These are phyloP conservation scores for Penicillium psychrosexuale DNA, from an alignment of 2,329 filamentous ascomycete species.

Conservation along the genomic window DNA sequence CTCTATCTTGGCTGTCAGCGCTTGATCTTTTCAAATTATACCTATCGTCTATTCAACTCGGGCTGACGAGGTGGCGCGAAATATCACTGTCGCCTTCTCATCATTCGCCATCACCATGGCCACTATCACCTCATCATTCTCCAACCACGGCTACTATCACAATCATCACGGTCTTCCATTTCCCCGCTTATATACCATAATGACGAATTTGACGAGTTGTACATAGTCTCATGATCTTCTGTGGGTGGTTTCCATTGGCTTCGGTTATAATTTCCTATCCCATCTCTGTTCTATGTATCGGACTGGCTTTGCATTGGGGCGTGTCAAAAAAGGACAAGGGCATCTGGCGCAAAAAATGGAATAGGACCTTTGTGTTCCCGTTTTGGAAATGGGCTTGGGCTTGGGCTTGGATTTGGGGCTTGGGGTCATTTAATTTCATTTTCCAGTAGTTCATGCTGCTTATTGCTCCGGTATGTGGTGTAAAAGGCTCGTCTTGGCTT, in stretches of 20 bases:
- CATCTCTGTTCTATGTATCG: neutral
- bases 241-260: neutral
- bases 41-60: neutral
- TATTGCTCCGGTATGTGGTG: neutral
- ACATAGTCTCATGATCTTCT: neutral
- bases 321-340: neutral
- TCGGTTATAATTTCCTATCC: neutral
- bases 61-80: neutral
- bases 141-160: neutral
- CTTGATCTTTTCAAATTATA: neutral
- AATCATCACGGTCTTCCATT: neutral
- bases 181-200: neutral
- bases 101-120: neutral
- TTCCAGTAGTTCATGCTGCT: neutral
- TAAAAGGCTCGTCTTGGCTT: neutral
- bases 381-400: neutral
- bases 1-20: neutral
- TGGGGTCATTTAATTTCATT: neutral
- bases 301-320: conserved; percentile 1
- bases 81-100: neutral
- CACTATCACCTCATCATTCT: neutral
- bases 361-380: neutral
- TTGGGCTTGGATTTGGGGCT: neutral
- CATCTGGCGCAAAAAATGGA: conserved; percentile 2
- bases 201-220: conserved; percentile 4